phyloP scores from a whole-genome alignment of 2,329 filamentous ascomycete genomes.

The Fusarium tjaetaba region DNA sequence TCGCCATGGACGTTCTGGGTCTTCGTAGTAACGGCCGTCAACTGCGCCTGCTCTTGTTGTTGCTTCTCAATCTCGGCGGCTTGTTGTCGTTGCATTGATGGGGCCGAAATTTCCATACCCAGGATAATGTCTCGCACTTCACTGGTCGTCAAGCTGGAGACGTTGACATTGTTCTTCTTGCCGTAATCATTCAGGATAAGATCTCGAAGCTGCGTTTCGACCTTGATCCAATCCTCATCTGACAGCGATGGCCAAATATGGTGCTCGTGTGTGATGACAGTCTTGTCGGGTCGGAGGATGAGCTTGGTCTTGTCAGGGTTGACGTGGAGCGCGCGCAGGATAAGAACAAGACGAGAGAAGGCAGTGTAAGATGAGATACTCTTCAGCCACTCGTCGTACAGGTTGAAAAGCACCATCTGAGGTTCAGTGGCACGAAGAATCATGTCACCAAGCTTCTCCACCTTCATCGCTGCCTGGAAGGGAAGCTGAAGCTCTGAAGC shows the following conservation, averaged over 20 bases:
- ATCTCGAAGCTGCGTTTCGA: slow-evolving; percentile 96
- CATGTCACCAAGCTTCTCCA: slow-evolving; percentile 99
- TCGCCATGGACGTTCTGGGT: slow-evolving; percentile 97
- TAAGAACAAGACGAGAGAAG: slow-evolving; percentile 93
- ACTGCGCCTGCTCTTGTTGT: slow-evolving; percentile 93
- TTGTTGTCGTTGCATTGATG: slow-evolving; percentile 97
- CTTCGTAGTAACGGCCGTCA: slow-evolving; percentile 97
- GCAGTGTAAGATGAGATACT: slow-evolving; percentile 98
- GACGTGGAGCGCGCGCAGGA: slow-evolving; percentile 93
- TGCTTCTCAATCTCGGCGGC: slow-evolving; percentile 99
- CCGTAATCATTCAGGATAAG: slow-evolving; percentile 98
- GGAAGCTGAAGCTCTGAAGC: slow-evolving; percentile 96
- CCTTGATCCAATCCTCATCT: slow-evolving; percentile 99
- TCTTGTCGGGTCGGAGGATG: slow-evolving; percentile 94
- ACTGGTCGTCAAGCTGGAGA: slow-evolving; percentile 92
- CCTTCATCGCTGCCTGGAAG: slow-evolving; percentile 99
- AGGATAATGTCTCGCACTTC: slow-evolving; percentile 98
- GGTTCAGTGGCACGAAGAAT: slow-evolving; percentile 96
- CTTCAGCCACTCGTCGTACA: slow-evolving; percentile 99
- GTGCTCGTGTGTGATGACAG: slow-evolving; percentile 96
- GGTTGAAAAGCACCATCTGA: slow-evolving; percentile 99
- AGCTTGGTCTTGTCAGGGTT: slow-evolving; percentile 99
- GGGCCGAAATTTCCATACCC: slow-evolving; percentile 99
- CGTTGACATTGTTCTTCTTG: slow-evolving; percentile 99
- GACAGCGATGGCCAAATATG: slow-evolving; percentile 97